Evolutionary conservation across 352 stramenopile genomes (phyloP).

Genomic region (Phytophthora citrophthora): DNA sequence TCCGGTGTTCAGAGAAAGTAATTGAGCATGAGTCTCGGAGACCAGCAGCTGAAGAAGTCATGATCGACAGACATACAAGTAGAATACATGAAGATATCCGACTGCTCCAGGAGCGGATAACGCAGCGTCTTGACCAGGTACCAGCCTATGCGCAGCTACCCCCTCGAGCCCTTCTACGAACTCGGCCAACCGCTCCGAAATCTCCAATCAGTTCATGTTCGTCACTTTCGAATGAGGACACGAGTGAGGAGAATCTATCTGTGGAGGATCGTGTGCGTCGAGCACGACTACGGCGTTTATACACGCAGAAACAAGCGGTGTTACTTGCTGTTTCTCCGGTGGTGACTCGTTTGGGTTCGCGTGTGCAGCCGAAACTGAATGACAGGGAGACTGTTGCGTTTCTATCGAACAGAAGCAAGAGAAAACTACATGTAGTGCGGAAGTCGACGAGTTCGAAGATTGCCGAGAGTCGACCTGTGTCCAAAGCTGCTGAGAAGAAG

Average conservation of each 20-base stretch:
- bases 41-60: slow-evolving; percentile 29
- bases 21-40: not conserved
- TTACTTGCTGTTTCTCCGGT: slow-evolving; percentile 20
- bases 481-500: slow-evolving; percentile 18
- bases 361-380: slow-evolving; percentile 2
- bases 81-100: slow-evolving; percentile 81
- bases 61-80: slow-evolving; percentile 64
- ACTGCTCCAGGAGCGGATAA: slow-evolving; percentile 69
- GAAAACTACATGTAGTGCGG: slow-evolving; percentile 2
- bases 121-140: slow-evolving; percentile 59
- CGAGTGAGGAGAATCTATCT: slow-evolving; percentile 17
- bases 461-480: not conserved
- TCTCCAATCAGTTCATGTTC: slow-evolving; percentile 40
- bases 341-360: slow-evolving; percentile 13
- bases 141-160: slow-evolving; percentile 16
- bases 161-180: slow-evolving; percentile 7
- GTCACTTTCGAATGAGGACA: slow-evolving; percentile 39
- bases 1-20: slow-evolving; percentile 1
- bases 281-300: slow-evolving; percentile 23
- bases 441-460: slow-evolving; percentile 7
- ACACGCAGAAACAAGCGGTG: slow-evolving; percentile 28
- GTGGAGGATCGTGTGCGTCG: slow-evolving; percentile 18
- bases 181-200: not conserved
- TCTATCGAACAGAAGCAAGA: slow-evolving; percentile 18
- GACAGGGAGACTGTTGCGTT: slow-evolving; percentile 19